Base-by-base conservation (phyloP, 495 filamentous ascomycete genomes). In the Hypomontagnella monticulosa region DNA sequence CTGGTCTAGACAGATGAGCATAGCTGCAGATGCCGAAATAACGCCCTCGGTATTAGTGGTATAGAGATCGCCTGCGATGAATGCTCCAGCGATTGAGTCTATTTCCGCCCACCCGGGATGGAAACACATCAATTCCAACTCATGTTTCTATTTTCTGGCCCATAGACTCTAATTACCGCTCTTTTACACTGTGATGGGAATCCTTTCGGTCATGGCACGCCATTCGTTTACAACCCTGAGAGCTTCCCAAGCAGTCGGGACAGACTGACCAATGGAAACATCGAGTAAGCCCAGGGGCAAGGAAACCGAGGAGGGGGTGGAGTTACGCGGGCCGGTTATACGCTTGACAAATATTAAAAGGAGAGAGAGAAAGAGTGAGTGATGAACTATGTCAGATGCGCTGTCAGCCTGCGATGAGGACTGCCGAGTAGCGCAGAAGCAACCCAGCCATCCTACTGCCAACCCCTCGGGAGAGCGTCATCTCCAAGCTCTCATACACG, bases 251-350 rank as follows among this genome's bases (percentile, higher is more conserved):
- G 9, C 59, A 40, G 66, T 59, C 59, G 66, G 66, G n/a, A 51
- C 55, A 18, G 11, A 19, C 5, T 14, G 14, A 41, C 66, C 66
- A 69, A 69, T 69, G 38, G 27, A 40, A 56, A 18, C 16, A 20
- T 9, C 12, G 23, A 34, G 19, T 36, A 63, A 12, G 32, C 10
- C 40, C 46, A 63, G 66, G 49, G 66, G 48, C 10, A 40, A 16
- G 50, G 16, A 33, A 63, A 56, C 55, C 54, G 59, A 69, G 41
- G 66, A 69, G 60, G 66, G 59, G 60, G 42, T 52, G 15, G 27
- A 46, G n/a, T 20, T 55, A 47, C 43, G 38, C 66, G 65, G 58
- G 41, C 54, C 65, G 65, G 43, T 63, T 61, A 63, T 63, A 61
- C 50, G 55, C 32, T 56, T 30, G 44, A 57, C 32, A 60, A 51